These are phyloP conservation scores for Rostrohypoxylon terebratum DNA, from an alignment of 495 filamentous ascomycete species.

Conservation along the genomic window DNA sequence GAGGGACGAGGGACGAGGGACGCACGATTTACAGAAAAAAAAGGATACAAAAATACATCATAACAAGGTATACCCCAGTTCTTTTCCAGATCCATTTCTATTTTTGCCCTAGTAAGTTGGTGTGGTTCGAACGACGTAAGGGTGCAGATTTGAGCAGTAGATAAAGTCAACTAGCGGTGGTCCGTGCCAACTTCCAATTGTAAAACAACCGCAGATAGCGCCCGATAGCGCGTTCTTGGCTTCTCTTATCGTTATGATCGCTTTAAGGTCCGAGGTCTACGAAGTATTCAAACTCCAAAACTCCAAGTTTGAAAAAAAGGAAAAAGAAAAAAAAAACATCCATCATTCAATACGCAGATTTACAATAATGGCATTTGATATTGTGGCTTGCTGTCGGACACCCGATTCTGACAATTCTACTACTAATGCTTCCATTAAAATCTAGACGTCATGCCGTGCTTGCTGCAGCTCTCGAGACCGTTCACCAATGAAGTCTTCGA, in stretches of 20 bases:
- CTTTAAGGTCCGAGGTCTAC: no score
- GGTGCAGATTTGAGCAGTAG: conserved; percentile 20
- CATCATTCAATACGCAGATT: conserved; percentile 10
- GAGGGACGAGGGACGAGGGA: not conserved
- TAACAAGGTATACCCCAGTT: conserved; percentile 16
- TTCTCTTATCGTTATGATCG: conserved; percentile 7
- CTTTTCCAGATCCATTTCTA: conserved; percentile 32
- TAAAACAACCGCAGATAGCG: conserved; percentile 44
- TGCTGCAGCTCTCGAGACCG: conserved; percentile 13
- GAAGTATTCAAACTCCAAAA: conserved; percentile 16
- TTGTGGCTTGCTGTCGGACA: conserved; percentile 30
- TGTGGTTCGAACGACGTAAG: conserved; percentile 46
- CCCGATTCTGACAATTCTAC: conserved; percentile 9
- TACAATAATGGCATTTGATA: conserved; percentile 16
- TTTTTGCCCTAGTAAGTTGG: conserved; percentile 36
- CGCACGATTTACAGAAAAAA: no score
- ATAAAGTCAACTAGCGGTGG: conserved; percentile 11
- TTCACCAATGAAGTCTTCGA: conserved; percentile 23
- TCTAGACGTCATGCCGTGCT: conserved; percentile 30
- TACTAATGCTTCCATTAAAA: conserved; percentile 9
- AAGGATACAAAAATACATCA: no score
- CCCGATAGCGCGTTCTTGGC: not conserved
- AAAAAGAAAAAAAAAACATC: conserved; percentile 10
- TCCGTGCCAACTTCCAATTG: conserved; percentile 27
- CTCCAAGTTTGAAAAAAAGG: not conserved